phyloP scores from a whole-genome alignment of 208 protist species.

The Acanthamoeba sp. region DNA sequence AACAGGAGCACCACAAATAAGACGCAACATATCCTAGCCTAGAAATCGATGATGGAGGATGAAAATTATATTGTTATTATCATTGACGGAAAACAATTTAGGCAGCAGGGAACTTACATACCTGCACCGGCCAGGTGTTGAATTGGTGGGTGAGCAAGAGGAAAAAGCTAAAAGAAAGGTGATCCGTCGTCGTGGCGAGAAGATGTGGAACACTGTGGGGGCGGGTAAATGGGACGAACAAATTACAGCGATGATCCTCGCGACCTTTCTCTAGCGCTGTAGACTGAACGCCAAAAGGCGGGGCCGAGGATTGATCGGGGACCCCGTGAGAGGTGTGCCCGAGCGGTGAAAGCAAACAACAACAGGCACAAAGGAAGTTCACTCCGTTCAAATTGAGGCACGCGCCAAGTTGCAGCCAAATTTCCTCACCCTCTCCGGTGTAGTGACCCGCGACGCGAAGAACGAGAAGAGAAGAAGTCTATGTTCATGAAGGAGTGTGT shows the following conservation, averaged over 20 bases:
- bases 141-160: conserved; percentile 16
- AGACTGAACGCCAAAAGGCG: too few species aligned
- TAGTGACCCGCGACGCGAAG: too few species aligned
- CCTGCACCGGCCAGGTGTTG: conserved; percentile 28
- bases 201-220: background rate
- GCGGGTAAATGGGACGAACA: background rate
- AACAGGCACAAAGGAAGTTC: too few species aligned
- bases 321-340: too few species aligned
- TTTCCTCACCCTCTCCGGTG: too few species aligned
- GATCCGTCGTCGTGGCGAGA: conserved; percentile 11
- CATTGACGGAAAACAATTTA: background rate
- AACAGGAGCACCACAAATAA: conserved; percentile 6
- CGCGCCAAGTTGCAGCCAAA: too few species aligned
- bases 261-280: background rate
- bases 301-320: too few species aligned
- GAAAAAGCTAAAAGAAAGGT: conserved; percentile 8
- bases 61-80: too few species aligned
- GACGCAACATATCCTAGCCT: conserved; percentile 46
- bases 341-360: too few species aligned
- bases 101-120: background rate
- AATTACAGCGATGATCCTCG: background rate
- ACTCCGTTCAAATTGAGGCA: too few species aligned
- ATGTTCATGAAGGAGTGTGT: too few species aligned
- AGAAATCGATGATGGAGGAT: background rate
- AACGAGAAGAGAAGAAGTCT: too few species aligned